A percentile compares a stretch with the other conserved stretches of the same genome.
Conservation (phyloP, 202 grass and related monocot species). For the Carex sylvatica region DNA sequence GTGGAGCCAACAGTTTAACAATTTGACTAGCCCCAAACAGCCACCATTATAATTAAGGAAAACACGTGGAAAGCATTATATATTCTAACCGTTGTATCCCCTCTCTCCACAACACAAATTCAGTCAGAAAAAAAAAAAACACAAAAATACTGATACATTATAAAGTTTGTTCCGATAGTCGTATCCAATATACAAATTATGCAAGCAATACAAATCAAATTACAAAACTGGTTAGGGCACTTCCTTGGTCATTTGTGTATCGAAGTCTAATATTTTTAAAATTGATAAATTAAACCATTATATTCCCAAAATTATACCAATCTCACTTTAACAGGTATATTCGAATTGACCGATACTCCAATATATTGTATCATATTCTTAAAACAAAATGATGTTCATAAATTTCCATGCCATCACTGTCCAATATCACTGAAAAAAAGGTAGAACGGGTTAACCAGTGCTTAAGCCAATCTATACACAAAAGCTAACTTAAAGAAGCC, state of each 20-base stretch:
- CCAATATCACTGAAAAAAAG: neutral
- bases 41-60: neutral
- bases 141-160: neutral
- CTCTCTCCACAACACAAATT: neutral
- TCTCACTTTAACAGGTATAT: neutral
- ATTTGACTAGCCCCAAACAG: neutral
- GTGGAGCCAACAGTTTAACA: neutral
- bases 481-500: neutral
- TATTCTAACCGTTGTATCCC: neutral
- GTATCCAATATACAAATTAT: too few species aligned
- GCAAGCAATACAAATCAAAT: too few species aligned
- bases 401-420: neutral
- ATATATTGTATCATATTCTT: too few species aligned
- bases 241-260: too few species aligned
- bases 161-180: too few species aligned
- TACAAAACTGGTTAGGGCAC: too few species aligned
- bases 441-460: neutral
- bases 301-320: neutral
- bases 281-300: neutral
- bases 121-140: neutral
- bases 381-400: neutral
- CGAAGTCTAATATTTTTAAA: neutral
- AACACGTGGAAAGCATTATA: neutral
- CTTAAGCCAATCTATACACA: neutral
- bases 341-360: neutral